Base-by-base conservation (phyloP, 1,284 basidiomycete species). In the Amylostereum areolatum region DNA sequence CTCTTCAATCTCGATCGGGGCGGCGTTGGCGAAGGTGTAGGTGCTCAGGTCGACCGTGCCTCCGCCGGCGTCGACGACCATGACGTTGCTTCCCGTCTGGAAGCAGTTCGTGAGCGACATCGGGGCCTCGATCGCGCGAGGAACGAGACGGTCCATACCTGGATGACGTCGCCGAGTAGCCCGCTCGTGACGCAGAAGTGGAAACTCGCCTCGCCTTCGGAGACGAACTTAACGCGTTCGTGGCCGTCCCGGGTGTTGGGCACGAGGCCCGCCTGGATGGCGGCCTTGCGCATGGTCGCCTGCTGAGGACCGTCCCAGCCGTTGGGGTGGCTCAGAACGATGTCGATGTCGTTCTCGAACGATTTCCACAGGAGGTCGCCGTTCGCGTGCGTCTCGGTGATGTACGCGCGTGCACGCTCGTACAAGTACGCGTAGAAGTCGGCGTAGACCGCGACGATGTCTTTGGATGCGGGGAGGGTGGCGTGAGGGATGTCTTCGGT, bases 371-470 rank as follows among this genome's bases (percentile, higher is more conserved):
- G 32, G 8, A 47, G 27, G 11, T 48, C 50, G 11, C 50, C 50
- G 12, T n/a, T 43, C 3, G 52, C 45, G 25, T 53, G 49, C 7
- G 52, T 43, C 29, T 42, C 36, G 8, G 28, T 32, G 30, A 53
- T 48, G 18, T 32, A 46, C 1, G 25, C n/a, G 10, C 45, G 49
- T 0, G 74, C 66, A 48, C 78, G 79, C 1, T 58, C 30, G 45
- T 65, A 71, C 2, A 83, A 61, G 49, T 83, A 83, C 0, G 51
- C 55, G 45, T 81, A 60, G 52, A 80, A 80, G 53, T 83, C 81
- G 0, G 71, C 68, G 31, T 78, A 70, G 40, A 83, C 68, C 11
- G 76, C 69, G 1, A 73, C 57, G 1, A 70, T 67, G 0, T 64
- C 66, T 55, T 78, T 80, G n/a, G 69, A 65, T 0, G 72, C 65